Base-by-base conservation (phyloP, 176 grass and related monocot genomes). In the Triticum timopheevii region DNA sequence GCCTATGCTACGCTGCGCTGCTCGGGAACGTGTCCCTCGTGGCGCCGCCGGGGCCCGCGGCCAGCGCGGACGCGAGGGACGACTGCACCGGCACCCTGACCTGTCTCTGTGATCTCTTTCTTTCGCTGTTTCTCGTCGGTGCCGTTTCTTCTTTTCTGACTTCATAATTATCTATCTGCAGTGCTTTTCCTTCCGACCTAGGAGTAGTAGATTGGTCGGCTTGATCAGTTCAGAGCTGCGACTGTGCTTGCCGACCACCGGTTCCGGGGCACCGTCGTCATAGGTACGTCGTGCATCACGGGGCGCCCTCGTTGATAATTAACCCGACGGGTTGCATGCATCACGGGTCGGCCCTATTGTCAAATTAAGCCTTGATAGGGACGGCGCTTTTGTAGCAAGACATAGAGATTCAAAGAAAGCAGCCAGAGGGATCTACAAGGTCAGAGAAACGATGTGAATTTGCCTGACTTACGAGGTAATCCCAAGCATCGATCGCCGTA, bases 241-340 rank as follows among this genome's bases (percentile, higher is more conserved):
- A 73, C 70, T 47, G 33, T 61, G 72, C 61, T 59, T 31, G 86
- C 71, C 72, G 50, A 69, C 73, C 74, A 19, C 42, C 7, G 44
- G 39, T 23, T 0, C 39, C 36, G 35, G 34, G 36, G 19, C 36
- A n/a, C 25, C 50, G 27, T 36, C 61, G 12, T 68, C 8, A 71
- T 77, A 71, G 47, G 71, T 82, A 84, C 73, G 86, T 78, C 72
- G 71, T 82, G 69, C 61, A 82, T 82, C 79, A 83, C 65, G 80
- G 49, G 50, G 15, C 50, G 40, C 5, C 5, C 50, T 54, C 50
- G 16, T 54, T 87, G 80, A 86, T 5, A 49, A 47, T 27, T 25
- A 25, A 28, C 54, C 84, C 19, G 84, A 56, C 17, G 61, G 19
- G 69, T 80, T 85, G 88, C 45, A n/a, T 65, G 52, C 52, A 73